Base-by-base conservation (phyloP, 768 basidiomycete genomes). In the Leccinum aurantiacum region DNA sequence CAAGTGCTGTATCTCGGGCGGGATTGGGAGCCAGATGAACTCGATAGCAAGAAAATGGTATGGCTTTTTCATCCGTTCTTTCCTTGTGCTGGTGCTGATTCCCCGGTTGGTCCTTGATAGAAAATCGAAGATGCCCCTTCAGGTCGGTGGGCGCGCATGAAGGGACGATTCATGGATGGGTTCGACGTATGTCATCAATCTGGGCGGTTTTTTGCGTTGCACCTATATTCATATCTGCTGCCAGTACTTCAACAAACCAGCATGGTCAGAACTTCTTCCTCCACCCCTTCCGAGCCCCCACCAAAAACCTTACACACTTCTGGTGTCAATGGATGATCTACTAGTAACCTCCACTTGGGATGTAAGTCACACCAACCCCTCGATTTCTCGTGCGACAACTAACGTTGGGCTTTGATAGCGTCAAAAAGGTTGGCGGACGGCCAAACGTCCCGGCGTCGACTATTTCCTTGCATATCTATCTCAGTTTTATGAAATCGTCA, bases 391-490 rank as follows among this genome's bases (percentile, higher is more conserved):
- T 6, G 13, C 5, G 0, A 41, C 11, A 9, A 33, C 49, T 47
- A 52, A 24, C n/a, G 6, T 48, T n/a, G n/a, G 10, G 1, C n/a
- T 19, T 41, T 37, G 13, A 35, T 60, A 97, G 94, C 86, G 95
- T 57, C 85, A 92, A 76, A 82, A 92, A 67, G 97, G 97, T 54
- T 99, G 97, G 96, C 82, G 93, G 64, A 98, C 96, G 3, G 96
- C 95, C 6, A 99, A 98, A 77, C 87, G 96, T 35, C 96, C 97
- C 1, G 97, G 97, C 4, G 91, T 95, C 15, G 97, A 99, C 71
- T 98, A 99, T 77, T 99, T 99, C 84, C 81, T 99, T 35, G 95
- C 86, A 27, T 99, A 99, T 73, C 84, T 99, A 52, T 93, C 94
- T 0, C 96, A 98, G 70, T 99, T 98, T 78, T 99, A 94, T 72